phyloP scores from a whole-genome alignment of 352 stramenopile species.

The Phytophthora macrochlamydospora region DNA sequence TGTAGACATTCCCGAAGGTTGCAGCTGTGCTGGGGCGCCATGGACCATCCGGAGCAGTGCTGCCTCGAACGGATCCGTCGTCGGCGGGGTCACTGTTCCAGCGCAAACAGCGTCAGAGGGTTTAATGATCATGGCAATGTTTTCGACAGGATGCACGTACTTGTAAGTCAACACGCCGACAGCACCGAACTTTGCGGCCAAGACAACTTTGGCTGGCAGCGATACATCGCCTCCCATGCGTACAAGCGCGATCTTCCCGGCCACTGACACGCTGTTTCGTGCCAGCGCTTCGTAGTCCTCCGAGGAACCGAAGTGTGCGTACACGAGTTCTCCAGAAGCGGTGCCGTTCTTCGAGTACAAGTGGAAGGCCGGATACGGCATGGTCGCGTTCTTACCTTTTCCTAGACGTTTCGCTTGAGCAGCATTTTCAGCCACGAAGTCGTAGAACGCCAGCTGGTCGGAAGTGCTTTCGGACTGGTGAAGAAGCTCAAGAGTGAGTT shows the following conservation, averaged over 20 bases:
- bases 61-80: slow-evolving; percentile 56
- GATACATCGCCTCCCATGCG: slow-evolving; percentile 71
- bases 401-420: slow-evolving; percentile 30
- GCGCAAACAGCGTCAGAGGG: background rate
- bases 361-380: slow-evolving; percentile 66
- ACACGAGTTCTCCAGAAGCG: slow-evolving; percentile 61
- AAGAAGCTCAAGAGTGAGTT: slow-evolving; percentile 53
- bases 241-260: slow-evolving; percentile 61
- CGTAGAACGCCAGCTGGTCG: slow-evolving; percentile 16
- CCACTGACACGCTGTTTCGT: slow-evolving; percentile 53
- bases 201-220: slow-evolving; percentile 69
- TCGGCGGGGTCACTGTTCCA: slow-evolving; percentile 65
- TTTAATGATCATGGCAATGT: background rate
- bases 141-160: slow-evolving; percentile 33
- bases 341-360: slow-evolving; percentile 84
- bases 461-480: slow-evolving; percentile 28
- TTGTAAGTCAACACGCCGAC: slow-evolving; percentile 78
- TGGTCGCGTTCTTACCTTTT: slow-evolving; percentile 36
- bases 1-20: slow-evolving; percentile 81
- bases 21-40: slow-evolving; percentile 62
- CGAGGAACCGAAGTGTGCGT: slow-evolving; percentile 74
- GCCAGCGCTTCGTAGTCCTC: slow-evolving; percentile 69
- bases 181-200: slow-evolving; percentile 67
- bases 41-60: slow-evolving; percentile 64
- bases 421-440: slow-evolving; percentile 33